phyloP scores from a whole-genome alignment of 306 rosid species.

The Vachellia collinsii region DNA sequence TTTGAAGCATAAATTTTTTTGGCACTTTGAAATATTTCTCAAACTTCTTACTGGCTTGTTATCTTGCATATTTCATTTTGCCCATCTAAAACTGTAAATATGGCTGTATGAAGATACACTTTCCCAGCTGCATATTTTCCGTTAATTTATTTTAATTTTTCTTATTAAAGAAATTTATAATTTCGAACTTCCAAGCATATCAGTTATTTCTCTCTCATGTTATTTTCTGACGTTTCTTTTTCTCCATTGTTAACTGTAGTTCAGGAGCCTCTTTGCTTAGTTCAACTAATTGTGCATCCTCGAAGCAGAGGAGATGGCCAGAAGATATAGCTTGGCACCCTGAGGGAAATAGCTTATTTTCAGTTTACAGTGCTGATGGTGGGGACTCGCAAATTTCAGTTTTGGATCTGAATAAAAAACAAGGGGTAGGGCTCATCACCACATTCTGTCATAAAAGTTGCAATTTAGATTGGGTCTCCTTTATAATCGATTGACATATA shows the following conservation, averaged over 20 bases:
- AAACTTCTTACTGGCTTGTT: neutral
- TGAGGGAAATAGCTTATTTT: slow-evolving; percentile 58
- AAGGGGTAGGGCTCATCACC: slow-evolving; percentile 54
- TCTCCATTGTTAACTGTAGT: slow-evolving; percentile 37
- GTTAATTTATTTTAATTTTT: neutral
- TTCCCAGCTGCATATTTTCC: neutral
- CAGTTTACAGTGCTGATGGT: slow-evolving; percentile 67
- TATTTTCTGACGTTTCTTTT: neutral
- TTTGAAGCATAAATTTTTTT: neutral
- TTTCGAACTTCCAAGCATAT: neutral
- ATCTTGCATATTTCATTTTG: neutral
- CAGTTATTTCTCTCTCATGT: neutral
- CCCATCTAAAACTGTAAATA: neutral
- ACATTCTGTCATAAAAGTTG: neutral
- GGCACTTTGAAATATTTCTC: neutral
- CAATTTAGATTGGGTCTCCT: slow-evolving; percentile 3
- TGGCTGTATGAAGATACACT: neutral
- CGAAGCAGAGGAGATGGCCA: slow-evolving; percentile 74
- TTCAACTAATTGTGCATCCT: slow-evolving; percentile 55
- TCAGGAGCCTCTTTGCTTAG: slow-evolving; percentile 66
- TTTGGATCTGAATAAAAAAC: slow-evolving; percentile 55
- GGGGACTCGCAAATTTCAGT: slow-evolving; percentile 75
- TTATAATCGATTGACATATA: neutral
- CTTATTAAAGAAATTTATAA: neutral
- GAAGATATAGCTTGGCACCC: slow-evolving; percentile 79